A percentile compares a stretch with the other conserved stretches of the same genome.
These are phyloP conservation scores for Fusarium pseudoanthophilum DNA, from an alignment of 2,329 filamentous ascomycete genomes.

Conservation along the genomic window DNA sequence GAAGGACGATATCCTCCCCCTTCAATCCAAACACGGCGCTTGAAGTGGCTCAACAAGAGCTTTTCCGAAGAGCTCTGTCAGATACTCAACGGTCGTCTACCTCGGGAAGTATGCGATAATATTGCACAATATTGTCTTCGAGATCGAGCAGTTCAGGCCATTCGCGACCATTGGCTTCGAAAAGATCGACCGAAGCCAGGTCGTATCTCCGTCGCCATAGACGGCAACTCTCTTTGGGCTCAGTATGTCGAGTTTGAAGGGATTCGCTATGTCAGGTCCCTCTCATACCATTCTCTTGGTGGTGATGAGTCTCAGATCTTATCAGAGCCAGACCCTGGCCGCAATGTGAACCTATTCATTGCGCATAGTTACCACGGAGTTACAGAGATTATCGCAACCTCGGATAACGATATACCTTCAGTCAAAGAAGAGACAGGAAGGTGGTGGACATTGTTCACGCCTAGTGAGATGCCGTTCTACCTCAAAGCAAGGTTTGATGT, in stretches of 20 bases:
- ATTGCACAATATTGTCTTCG: not conserved
- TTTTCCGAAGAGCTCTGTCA: rapidly evolving
- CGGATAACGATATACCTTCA: rapidly evolving
- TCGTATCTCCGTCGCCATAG: rapidly evolving
- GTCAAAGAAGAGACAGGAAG: rapidly evolving
- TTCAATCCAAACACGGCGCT: not conserved
- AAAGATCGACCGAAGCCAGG: rapidly evolving
- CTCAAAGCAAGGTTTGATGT: not conserved
- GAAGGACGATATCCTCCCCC: not conserved
- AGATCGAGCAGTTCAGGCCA: not conserved
- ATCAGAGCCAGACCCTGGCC: rapidly evolving
- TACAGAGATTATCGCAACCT: rapidly evolving
- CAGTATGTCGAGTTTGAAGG: not conserved
- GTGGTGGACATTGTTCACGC: rapidly evolving
- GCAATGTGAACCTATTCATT: not conserved
- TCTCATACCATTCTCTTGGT: not conserved
- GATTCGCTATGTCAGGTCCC: rapidly evolving
- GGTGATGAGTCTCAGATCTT: not conserved
- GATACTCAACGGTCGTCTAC: rapidly evolving
- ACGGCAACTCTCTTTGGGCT: not conserved
- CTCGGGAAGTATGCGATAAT: rapidly evolving
- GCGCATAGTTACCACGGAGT: not conserved
- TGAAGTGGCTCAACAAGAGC: not conserved
- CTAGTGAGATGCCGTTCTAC: rapidly evolving
- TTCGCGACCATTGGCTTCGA: not conserved